These are phyloP conservation scores for Trichoderma sp. DNA, from an alignment of 2,329 filamentous ascomycete genomes.

Conservation along the genomic window DNA sequence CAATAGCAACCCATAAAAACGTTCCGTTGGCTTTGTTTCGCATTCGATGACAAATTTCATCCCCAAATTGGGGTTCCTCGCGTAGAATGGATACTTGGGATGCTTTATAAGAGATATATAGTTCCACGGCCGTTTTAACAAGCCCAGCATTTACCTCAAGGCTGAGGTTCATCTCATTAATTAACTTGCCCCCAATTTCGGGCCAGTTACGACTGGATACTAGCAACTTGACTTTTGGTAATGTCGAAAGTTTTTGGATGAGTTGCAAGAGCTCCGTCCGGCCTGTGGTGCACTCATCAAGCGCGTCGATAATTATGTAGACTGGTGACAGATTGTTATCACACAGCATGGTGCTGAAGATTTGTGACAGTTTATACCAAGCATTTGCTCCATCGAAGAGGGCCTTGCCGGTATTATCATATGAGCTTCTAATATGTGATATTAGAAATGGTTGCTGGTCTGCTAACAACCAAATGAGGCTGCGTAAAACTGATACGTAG, in stretches of 20 bases:
- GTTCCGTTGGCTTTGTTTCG: neutral
- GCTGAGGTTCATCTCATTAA: neutral
- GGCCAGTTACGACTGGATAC: slow-evolving; percentile 4
- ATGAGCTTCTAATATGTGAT: slow-evolving; percentile 41
- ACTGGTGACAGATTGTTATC: slow-evolving; percentile 38
- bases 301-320: slow-evolving; percentile 50
- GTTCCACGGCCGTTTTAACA: neutral
- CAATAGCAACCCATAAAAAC: neutral
- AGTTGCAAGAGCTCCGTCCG: slow-evolving; percentile 46
- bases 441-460: slow-evolving; percentile 40
- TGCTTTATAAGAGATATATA: neutral
- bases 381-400: slow-evolving; percentile 48
- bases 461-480: slow-evolving; percentile 48
- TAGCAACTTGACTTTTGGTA: slow-evolving; percentile 2
- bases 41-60: too few relatives aligned
- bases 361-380: slow-evolving; percentile 42
- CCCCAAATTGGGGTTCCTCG: too few relatives aligned
- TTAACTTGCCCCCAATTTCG: slow-evolving; percentile 30
- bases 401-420: slow-evolving; percentile 37
- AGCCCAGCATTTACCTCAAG: neutral
- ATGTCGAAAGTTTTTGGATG: slow-evolving; percentile 36
- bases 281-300: slow-evolving; percentile 44
- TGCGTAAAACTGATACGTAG: slow-evolving; percentile 46
- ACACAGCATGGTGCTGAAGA: slow-evolving; percentile 46
- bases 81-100: too few relatives aligned